Conservation (phyloP, 148 eudicot genomes). For the Heliamphora exappendiculata region DNA sequence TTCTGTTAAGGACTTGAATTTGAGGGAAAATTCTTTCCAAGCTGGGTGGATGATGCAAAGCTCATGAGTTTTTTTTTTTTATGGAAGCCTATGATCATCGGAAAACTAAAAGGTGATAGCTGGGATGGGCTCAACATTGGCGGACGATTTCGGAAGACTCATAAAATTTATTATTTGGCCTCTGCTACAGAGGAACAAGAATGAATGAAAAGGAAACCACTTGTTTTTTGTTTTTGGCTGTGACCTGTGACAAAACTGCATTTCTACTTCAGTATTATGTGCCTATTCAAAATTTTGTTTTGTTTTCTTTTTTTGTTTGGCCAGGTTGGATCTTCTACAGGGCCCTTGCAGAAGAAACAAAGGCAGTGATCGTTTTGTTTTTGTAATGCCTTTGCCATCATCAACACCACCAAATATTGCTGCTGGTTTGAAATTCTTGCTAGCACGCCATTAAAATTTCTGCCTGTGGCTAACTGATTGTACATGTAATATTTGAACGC, state of each 20-base stretch:
- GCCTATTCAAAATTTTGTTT: background rate
- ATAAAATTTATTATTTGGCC: too few relatives aligned
- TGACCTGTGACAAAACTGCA: background rate
- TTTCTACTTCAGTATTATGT: background rate
- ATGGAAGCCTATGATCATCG: too few relatives aligned
- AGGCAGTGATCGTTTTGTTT: constrained; percentile 6
- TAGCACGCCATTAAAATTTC: background rate
- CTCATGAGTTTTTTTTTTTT: too few relatives aligned
- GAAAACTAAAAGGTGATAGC: too few relatives aligned
- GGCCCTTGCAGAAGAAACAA: constrained; percentile 21
- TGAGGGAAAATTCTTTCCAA: too few relatives aligned
- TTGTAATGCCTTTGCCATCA: background rate
- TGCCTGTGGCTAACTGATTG: too few relatives aligned
- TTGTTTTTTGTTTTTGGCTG: background rate
- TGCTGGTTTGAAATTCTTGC: background rate
- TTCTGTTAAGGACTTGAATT: too few relatives aligned
- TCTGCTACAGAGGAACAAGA: background rate
- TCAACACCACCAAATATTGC: background rate
- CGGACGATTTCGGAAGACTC: too few relatives aligned
- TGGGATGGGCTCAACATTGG: too few relatives aligned
- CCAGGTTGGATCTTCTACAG: constrained; percentile 19
- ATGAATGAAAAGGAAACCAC: background rate
- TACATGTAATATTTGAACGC: background rate
- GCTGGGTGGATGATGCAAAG: too few relatives aligned
- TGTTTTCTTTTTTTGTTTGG: background rate